Conservation (phyloP, 495 filamentous ascomycete species). For the Hypoxylon perforatum region DNA sequence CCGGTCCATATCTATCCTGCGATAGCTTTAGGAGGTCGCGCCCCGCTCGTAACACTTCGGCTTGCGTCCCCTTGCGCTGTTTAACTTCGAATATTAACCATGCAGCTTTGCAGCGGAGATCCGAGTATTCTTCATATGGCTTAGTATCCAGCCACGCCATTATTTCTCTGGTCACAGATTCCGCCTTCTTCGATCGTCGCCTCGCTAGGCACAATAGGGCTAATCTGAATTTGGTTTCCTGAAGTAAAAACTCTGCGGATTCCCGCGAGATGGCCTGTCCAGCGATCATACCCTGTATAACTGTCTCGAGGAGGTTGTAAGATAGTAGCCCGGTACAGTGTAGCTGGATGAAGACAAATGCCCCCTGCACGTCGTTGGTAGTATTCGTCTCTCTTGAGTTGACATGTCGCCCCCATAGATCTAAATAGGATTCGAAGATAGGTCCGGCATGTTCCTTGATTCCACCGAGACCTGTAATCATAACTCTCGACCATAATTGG, state of each 20-base stretch:
- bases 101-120: conserved; percentile 40
- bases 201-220: conserved; percentile 31
- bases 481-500: conserved; percentile 42
- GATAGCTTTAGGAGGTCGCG: conserved; percentile 34
- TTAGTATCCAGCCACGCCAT: conserved; percentile 37
- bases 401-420: conserved; percentile 38
- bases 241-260: conserved; percentile 37
- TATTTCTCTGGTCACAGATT: conserved; percentile 28
- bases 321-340: conserved; percentile 42
- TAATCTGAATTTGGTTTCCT: conserved; percentile 41
- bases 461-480: conserved; percentile 36
- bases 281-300: conserved; percentile 30
- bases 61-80: conserved; percentile 29
- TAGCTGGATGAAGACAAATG: conserved; percentile 44
- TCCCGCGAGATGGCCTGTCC: conserved; percentile 24
- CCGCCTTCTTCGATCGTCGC: conserved; percentile 33
- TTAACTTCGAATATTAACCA: conserved; percentile 45
- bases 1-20: conserved; percentile 32
- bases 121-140: conserved; percentile 8
- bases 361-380: conserved; percentile 38
- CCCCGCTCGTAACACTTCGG: conserved; percentile 31
- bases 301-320: conserved; percentile 31
- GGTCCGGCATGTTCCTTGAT: conserved; percentile 37
- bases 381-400: conserved; percentile 31
- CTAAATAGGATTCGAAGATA: conserved; percentile 44